Evolutionary conservation across 495 filamentous ascomycete genomes (phyloP).

Genomic region (Hypomontagnella monticulosa): DNA sequence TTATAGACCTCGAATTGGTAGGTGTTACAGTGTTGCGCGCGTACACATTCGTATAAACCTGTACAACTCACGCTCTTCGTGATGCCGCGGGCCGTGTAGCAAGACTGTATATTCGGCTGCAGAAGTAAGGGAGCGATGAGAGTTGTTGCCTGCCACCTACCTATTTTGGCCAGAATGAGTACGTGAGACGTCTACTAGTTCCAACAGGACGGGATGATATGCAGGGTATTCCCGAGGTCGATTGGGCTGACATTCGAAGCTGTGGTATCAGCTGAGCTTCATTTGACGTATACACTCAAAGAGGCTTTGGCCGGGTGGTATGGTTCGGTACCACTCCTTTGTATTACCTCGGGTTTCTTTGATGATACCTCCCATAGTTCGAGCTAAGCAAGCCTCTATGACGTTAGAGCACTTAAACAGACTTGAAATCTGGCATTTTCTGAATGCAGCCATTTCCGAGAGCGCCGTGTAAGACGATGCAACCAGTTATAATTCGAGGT

Average conservation of each 20-base stretch:
- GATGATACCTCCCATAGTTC: slow-evolving; percentile 1
- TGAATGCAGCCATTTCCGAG: not conserved
- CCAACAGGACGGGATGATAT: not conserved
- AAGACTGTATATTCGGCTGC: not conserved
- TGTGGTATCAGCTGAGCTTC: not conserved
- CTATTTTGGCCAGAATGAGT: not conserved
- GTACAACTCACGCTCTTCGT: not conserved
- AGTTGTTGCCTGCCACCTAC: slow-evolving; percentile 1
- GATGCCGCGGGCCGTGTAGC: not conserved
- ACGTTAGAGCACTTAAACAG: slow-evolving; percentile 1
- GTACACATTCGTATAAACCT: slow-evolving; percentile 11
- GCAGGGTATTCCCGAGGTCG: not conserved
- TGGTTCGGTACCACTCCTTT: not conserved
- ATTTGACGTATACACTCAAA: not conserved
- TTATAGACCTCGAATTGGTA: not conserved
- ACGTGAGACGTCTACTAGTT: not conserved
- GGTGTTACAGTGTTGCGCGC: not conserved
- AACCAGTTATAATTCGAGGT: no score
- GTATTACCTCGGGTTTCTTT: slow-evolving; percentile 27
- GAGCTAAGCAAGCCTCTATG: slow-evolving; percentile 4
- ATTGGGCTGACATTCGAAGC: slow-evolving; percentile 4
- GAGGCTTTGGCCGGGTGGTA: not conserved
- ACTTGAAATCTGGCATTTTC: not conserved
- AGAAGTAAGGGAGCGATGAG: not conserved
- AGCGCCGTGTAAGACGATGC: no score